Percentiles rank a stretch among this genome's conserved stretches.
Evolutionary conservation across 352 stramenopile genomes (phyloP).

Genomic region (Phytophthora kernoviae): DNA sequence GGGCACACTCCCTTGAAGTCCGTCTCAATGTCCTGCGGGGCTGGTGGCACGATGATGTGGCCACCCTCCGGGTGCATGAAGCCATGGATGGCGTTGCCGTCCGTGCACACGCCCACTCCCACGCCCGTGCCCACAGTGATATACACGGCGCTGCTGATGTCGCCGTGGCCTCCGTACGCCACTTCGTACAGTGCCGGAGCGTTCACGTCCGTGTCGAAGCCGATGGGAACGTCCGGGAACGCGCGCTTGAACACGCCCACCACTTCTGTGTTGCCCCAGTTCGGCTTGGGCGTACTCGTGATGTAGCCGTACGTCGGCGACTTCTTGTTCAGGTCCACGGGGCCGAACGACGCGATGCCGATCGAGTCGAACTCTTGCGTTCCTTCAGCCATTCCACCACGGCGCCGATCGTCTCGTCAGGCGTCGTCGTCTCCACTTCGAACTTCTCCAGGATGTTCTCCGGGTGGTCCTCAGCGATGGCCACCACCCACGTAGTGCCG

Average conservation of each 20-base stretch:
- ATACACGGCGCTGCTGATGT: conserved; percentile 89
- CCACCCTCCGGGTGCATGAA: conserved; percentile 95
- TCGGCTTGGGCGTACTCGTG: conserved; percentile 93
- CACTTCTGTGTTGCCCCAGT: conserved; percentile 90
- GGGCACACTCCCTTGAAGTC: conserved; percentile 85
- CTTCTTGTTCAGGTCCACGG: conserved; percentile 85
- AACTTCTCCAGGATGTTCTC: conserved; percentile 89
- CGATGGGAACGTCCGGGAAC: conserved; percentile 76
- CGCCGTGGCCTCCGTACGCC: conserved; percentile 73
- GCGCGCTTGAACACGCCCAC: conserved; percentile 74
- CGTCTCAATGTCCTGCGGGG: conserved; percentile 78
- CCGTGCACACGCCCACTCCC: conserved; percentile 94
- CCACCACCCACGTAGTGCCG: conserved; percentile 94
- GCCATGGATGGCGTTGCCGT: conserved; percentile 92
- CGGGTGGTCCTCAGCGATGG: conserved; percentile 88
- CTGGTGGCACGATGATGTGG: conserved; percentile 76
- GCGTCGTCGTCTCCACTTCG: conserved; percentile 87
- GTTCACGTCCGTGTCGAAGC: conserved; percentile 98
- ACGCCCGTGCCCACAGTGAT: conserved; percentile 97
- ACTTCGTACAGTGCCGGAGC: conserved; percentile 96
- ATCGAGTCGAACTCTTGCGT: conserved; percentile 81
- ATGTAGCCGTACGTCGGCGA: conserved; percentile 94
- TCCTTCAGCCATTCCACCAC: conserved; percentile 85
- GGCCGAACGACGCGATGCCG: conserved; percentile 95
- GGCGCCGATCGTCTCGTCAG: conserved; percentile 81